Evolutionary conservation across 2,329 filamentous ascomycete genomes (phyloP), one percentile per base, ranked within the genome.

Genomic region (Colletotrichum shisoi): DNA sequence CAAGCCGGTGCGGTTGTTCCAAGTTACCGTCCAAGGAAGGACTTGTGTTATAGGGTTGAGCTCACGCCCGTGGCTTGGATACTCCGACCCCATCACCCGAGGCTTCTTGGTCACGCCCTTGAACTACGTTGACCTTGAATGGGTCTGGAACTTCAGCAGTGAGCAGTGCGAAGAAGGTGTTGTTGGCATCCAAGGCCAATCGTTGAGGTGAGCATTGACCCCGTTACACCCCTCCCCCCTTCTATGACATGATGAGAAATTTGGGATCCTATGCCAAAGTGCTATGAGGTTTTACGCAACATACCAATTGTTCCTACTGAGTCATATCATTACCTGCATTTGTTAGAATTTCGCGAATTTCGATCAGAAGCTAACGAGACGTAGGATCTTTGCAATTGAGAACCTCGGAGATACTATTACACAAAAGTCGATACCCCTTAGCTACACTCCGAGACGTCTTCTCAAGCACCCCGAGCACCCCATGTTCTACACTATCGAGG

Each of bases 251-350:
- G 88, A 92, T 91, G 90, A 91, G 78, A 84, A 79, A 80, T 79
- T 63, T 79, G 82, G 83, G 83, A 83, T 81, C 84, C 84, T 84
- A 86, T 72, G 84, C 84, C 78, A 73, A 70, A 70, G 74, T 75
- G 84, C 83, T 67, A 83, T 87, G 85, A 88, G 85, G 84, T 74
- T 73, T 79, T 79, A 83, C 79, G 77, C 79, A 79, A 84, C 80
- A 83, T 83, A 82, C 83, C 92, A 96, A 96, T 96, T 96, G 93
- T 96, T 96, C 93, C 93, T 96, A 89, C 93, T 96, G 93, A 96
- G 80, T 69, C 69, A 63, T 67, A 57, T 69, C 72, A 48, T 45
- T 31, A 46, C 19, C 40, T 40, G 13, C 48, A 46, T 45, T 19
- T 24, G 63, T 12, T 34, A 27, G 13, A 53, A 1, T 37, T 49